Base-by-base conservation (phyloP, 305 asterid species). In the Fraxinus velutina region DNA sequence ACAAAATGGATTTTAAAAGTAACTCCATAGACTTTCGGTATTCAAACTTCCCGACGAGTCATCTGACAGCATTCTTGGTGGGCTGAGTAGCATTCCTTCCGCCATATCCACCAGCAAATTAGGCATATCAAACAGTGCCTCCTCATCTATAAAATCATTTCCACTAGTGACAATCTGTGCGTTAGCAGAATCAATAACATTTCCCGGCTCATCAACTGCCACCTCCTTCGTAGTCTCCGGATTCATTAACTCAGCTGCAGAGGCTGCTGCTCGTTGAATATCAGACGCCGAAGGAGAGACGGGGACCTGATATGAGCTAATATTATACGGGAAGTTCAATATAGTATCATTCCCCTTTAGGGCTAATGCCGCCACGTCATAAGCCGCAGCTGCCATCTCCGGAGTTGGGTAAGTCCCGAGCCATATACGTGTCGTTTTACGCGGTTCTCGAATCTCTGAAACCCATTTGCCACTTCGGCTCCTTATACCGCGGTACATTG, bases 351-450 rank as follows among this genome's bases (percentile, higher is more conserved):
- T 33, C 32, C 97, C 93, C 6, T 88, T 89, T 33, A 90, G 83
- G 27, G 93, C 90, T 78, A 88, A 73, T 55, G 89, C 90, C 8
- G 93, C 93, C 72, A 85, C 91, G 77, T 90, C 93, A 81, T 90
- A 88, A 4, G 93, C 93, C 24, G 93, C 89, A 60, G 93, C 93
- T 0, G 93, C 93, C 93, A 90, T 90, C 80, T 90, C 91, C 77
- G 93, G 92, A 6, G 90, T 76, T 0, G 95, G 95, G 80, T 89
- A 93, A 22, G 97, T 94, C 29, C 98, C 97, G 0, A 94, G 89
- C 98, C 98, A 95, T 76, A 95, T 85, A 0, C 98, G 93, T 0
- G 90, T 89, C 0, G 97, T 89, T 81, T 95, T 95, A 68, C 90
- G 88, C 0, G 99, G 96, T 79, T 95, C 97, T 0, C 97, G 93